These are phyloP conservation scores for Diacronema lutheri DNA, from an alignment of 78 protist species.

Conservation along the genomic window DNA sequence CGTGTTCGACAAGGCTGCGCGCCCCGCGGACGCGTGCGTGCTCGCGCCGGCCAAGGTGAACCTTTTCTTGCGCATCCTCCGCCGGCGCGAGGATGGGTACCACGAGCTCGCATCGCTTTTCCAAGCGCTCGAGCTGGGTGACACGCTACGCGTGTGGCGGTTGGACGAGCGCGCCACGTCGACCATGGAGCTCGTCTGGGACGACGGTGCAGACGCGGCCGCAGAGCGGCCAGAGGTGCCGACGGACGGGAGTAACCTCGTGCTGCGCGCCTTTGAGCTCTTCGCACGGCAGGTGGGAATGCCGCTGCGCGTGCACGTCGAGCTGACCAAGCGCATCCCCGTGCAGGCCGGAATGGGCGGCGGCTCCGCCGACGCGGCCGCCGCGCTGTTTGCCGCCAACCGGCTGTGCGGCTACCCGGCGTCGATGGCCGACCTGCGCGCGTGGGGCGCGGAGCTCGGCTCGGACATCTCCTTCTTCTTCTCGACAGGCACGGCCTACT, in stretches of 20 bases:
- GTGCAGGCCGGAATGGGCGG: slow-evolving; percentile 38
- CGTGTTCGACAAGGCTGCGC: too few species aligned
- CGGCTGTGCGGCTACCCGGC: slow-evolving; percentile 12
- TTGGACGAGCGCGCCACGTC: not conserved
- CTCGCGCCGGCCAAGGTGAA: slow-evolving; percentile 31
- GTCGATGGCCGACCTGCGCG: not conserved
- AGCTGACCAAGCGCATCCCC: slow-evolving; percentile 22
- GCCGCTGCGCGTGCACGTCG: not conserved
- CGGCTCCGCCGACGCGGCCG: slow-evolving; percentile 28
- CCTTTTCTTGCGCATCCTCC: slow-evolving; percentile 30
- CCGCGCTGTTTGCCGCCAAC: slow-evolving; percentile 35
- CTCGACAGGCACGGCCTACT: slow-evolving; percentile 34
- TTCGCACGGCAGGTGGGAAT: not conserved
- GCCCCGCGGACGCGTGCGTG: too few species aligned
- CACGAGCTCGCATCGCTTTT: slow-evolving; percentile 45
- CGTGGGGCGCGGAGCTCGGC: slow-evolving; percentile 35
- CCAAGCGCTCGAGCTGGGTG: slow-evolving; percentile 32
- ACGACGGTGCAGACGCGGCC: not conserved
- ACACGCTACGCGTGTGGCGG: not conserved
- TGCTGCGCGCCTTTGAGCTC: slow-evolving; percentile 13
- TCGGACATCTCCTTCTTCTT: slow-evolving; percentile 37
- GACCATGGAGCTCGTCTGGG: not conserved
- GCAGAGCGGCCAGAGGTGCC: not conserved
- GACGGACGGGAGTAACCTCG: slow-evolving; percentile 15
- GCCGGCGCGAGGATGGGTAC: slow-evolving; percentile 28